A percentile compares a stretch with the other conserved stretches of the same genome.
These are phyloP conservation scores for Globisporangium camurandrum DNA, from an alignment of 352 stramenopile species.

Conservation along the genomic window DNA sequence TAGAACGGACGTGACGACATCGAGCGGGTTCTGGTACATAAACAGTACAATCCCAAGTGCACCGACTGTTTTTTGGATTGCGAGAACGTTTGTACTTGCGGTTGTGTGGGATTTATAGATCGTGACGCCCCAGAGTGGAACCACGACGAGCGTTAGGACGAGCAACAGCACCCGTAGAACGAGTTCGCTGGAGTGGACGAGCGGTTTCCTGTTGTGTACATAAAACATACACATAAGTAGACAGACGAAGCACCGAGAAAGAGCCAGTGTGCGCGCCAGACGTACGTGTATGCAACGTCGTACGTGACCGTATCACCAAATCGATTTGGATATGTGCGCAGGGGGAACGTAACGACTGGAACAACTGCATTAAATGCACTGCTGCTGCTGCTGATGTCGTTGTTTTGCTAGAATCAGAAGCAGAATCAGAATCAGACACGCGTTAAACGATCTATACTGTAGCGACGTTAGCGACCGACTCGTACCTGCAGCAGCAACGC, in stretches of 20 bases:
- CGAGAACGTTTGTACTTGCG: constrained; percentile 44
- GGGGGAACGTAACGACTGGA: constrained; percentile 48
- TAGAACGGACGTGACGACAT: constrained; percentile 51
- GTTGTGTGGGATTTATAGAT: constrained; percentile 46
- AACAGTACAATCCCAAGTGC: constrained; percentile 60
- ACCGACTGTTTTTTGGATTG: constrained; percentile 68
- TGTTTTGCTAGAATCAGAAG: too few relatives aligned
- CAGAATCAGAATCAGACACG: neutral
- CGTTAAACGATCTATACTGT: too few relatives aligned
- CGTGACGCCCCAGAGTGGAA: constrained; percentile 68
- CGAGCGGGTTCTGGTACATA: constrained; percentile 82
- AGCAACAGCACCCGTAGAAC: constrained; percentile 54
- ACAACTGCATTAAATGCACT: constrained; percentile 60
- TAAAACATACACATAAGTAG: neutral
- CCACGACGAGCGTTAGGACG: constrained; percentile 41
- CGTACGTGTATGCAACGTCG: constrained; percentile 78
- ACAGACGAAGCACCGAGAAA: neutral
- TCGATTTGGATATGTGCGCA: constrained; percentile 66
- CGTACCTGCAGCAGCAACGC: too few relatives aligned
- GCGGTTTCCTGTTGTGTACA: constrained; percentile 43
- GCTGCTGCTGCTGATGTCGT: too few relatives aligned
- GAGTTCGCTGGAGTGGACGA: constrained; percentile 61
- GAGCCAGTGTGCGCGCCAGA: neutral
- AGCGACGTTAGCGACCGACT: too few relatives aligned
- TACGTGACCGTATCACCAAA: constrained; percentile 64